Evolutionary conservation across 2,329 filamentous ascomycete genomes (phyloP), one percentile per base, ranked within the genome.

Genomic region (Trichoderma koningii): DNA sequence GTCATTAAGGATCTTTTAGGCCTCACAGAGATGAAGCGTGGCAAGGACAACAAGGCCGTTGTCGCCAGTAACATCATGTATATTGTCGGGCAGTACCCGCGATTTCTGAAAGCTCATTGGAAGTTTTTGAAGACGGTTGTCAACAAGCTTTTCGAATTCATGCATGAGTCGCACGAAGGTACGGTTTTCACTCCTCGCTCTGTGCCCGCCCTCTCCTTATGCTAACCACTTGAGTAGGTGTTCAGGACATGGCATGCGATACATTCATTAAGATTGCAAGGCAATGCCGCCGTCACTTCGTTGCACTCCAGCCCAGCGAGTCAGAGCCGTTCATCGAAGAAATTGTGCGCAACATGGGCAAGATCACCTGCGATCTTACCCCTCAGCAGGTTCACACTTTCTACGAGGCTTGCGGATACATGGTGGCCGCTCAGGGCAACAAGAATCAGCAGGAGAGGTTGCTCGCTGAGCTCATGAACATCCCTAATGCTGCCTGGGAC

Each of bases 11-110:
- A 99, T 73, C 87, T 99, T 7, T 87, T 99, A 30, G 96, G 95
- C 1, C 83, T 99, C 64, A 99, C 95, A 0, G 95, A 99, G 78
- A 97, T 97, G 93, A 99, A 99, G 82, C 91, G 96, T 62, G 95
- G 95, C 68, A 99, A 99, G 74, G 95, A 99, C 81, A 99, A 99
- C 85, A 99, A 99, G 77, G 95, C 95, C 14, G 95, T 99, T 10
- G 95, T 99, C 47, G 95, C 95, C 68, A 97, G 92, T 80, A 99
- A 99, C 80, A 99, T 99, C 74, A 99, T 99, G 95, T 99, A 99
- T 77, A 99, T 99, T 80, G 95, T 99, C 67, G 95, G 95, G 66
- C 95, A 99, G 76, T 99, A 99, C 75, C 95, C 95, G 44, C 91
- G 95, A 21, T 99, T 99, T 81, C 82, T 99, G 72, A 99, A 99